Evolutionary conservation across 495 filamentous ascomycete genomes (phyloP).

Genomic region (Tetracladium marchalianum): DNA sequence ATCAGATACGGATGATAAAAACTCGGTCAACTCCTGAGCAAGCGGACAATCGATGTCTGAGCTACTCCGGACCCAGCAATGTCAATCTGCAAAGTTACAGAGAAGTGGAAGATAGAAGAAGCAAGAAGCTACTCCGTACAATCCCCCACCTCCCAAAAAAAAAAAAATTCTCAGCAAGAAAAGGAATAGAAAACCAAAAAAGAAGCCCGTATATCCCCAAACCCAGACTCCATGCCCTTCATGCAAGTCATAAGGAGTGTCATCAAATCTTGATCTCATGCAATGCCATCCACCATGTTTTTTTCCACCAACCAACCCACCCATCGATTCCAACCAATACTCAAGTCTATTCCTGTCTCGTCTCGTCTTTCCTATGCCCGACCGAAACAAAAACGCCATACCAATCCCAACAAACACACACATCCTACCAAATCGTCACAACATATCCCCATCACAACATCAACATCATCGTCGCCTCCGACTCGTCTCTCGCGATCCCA

Average conservation of each 20-base stretch:
- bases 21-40: too few species aligned
- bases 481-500: slow-evolving; percentile 29
- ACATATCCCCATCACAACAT: neutral
- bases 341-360: neutral
- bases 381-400: slow-evolving; percentile 3
- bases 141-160: too few species aligned
- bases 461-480: slow-evolving; percentile 28
- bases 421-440: neutral
- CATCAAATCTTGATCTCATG: slow-evolving; percentile 9
- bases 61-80: too few species aligned
- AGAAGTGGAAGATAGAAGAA: too few species aligned
- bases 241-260: slow-evolving; percentile 14
- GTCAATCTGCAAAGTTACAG: too few species aligned
- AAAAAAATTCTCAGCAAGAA: slow-evolving; percentile 12
- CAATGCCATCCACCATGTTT: slow-evolving; percentile 5
- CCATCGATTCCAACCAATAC: neutral
- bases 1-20: too few species aligned
- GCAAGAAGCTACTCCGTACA: slow-evolving; percentile 2
- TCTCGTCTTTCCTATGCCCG: neutral
- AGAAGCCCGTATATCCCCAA: neutral
- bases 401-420: neutral
- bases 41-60: too few species aligned
- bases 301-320: neutral
- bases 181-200: neutral
- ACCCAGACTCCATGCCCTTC: slow-evolving; percentile 6